Evolutionary conservation across 257 asterid species (phyloP), one percentile per base, ranked within the genome.

Genomic region (Solanum lycopersicoides): DNA sequence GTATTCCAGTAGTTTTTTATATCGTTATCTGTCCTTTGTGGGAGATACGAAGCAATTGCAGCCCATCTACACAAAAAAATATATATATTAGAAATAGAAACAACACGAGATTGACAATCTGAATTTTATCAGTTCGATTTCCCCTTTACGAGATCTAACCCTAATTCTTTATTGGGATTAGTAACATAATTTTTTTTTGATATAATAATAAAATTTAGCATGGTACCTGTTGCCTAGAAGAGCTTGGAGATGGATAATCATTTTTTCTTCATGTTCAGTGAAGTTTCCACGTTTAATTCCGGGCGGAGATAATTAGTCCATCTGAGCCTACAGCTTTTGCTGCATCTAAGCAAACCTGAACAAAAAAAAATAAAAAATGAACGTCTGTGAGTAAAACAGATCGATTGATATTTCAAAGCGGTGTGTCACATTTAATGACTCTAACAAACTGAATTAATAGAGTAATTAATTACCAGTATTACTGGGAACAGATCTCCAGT

Each of bases 281-380:
- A 93, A 93, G 91, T 90, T 89, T 3, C 96, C 96, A 35, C 98
- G 95, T 45, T 91, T 93, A 91, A 94, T 94, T 0, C 98, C 98
- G 4, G 96, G 98, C 98, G 92, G 94, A 94, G 95, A 72, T 94
- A 94, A 71, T 94, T 94, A 53, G 98, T 92, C 98, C 98, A 94
- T 87, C 97, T 89, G 84, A 94, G 97, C 83, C 96, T 83, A 92
- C 97, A 93, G 77, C 95, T 94, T 87, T 94, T 94, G 91, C 97
- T 94, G 91, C 97, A 94, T 56, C 97, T 89, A 16, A 92, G 92
- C 91, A 94, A 89, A 37, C 97, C 97, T 94, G 90, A 30, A 39
- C 18, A 74, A 74, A 30, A 42, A 63, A 44, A 32, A 35, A 35
- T 34, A 34, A 4, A 35, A 10, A 23, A 32, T 39, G 37, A 87